These are phyloP conservation scores for Gastrolobium bilobum DNA, from an alignment of 306 rosid species.

Conservation along the genomic window DNA sequence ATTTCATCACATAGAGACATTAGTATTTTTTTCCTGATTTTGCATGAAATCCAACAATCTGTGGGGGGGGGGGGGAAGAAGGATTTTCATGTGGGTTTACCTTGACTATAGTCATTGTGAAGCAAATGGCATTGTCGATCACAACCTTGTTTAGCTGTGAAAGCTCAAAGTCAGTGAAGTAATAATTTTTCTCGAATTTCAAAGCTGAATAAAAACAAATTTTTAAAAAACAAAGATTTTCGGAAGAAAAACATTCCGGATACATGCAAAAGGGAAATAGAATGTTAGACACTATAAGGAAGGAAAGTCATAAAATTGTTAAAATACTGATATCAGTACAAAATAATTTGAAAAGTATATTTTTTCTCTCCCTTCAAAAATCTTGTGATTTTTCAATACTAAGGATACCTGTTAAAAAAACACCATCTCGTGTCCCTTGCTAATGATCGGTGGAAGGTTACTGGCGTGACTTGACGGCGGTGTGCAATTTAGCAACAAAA, in stretches of 20 bases:
- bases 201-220: not conserved
- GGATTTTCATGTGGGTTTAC: conserved; percentile 49
- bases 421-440: no score
- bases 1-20: conserved; percentile 34
- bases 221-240: not conserved
- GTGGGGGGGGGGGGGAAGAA: not conserved
- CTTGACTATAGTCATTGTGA: conserved; percentile 89
- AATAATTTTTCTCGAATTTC: conserved; percentile 5
- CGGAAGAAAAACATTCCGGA: conserved; percentile 34
- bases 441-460: no score
- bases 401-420: no score
- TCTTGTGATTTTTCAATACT: conserved; percentile 12
- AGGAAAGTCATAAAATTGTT: conserved; percentile 48
- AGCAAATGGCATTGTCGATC: conserved; percentile 90
- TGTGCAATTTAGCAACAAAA: no score
- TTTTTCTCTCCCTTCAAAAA: conserved; percentile 35
- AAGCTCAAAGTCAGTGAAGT: conserved; percentile 58
- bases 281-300: conserved; percentile 5
- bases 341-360: conserved; percentile 40
- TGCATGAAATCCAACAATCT: not conserved
- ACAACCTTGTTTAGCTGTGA: conserved; percentile 70
- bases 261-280: conserved; percentile 17
- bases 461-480: no score
- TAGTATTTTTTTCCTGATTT: not conserved
- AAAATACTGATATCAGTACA: conserved; percentile 40